Conservation (phyloP, 352 stramenopile genomes). For the Globisporangium carolinianum region DNA sequence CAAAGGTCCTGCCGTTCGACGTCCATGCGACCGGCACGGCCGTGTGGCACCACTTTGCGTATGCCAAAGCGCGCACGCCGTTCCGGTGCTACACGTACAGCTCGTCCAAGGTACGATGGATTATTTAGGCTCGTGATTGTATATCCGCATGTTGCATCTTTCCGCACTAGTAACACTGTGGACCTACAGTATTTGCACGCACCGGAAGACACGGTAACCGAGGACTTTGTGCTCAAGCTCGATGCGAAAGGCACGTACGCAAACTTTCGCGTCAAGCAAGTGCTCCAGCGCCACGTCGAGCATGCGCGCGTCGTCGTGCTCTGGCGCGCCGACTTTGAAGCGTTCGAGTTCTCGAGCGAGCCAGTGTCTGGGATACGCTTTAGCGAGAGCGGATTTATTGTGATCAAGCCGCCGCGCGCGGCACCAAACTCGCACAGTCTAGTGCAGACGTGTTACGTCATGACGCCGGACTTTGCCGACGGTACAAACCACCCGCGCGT, state of each 20-base stretch:
- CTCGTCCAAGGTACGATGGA: not conserved
- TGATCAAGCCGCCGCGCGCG: conserved; percentile 19
- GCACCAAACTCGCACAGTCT: conserved; percentile 14
- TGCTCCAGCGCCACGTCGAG: conserved; percentile 47
- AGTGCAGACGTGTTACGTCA: conserved; percentile 23
- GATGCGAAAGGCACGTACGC: conserved; percentile 34
- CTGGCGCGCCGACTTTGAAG: conserved; percentile 28
- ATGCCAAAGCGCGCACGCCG: conserved; percentile 1
- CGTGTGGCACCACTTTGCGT: conserved; percentile 11
- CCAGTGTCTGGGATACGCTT: conserved; percentile 20
- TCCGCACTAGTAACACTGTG: too few species aligned
- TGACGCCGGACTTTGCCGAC: conserved; percentile 19
- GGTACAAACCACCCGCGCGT: conserved; percentile 16
- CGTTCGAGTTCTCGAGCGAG: conserved; percentile 22
- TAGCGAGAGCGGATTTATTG: conserved; percentile 24
- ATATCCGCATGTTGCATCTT: not conserved
- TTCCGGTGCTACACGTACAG: conserved; percentile 6
- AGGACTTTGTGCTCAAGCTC: conserved; percentile 55
- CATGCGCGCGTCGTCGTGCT: conserved; percentile 40
- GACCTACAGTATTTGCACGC: conserved; percentile 1
- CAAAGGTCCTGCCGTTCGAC: conserved; percentile 10
- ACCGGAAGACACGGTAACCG: conserved; percentile 45
- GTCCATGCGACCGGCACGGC: conserved; percentile 1
- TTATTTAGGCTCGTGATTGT: not conserved
- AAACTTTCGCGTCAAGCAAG: conserved; percentile 41